Conservation (phyloP, 2,329 filamentous ascomycete species). For the Helminthosporium solani region DNA sequence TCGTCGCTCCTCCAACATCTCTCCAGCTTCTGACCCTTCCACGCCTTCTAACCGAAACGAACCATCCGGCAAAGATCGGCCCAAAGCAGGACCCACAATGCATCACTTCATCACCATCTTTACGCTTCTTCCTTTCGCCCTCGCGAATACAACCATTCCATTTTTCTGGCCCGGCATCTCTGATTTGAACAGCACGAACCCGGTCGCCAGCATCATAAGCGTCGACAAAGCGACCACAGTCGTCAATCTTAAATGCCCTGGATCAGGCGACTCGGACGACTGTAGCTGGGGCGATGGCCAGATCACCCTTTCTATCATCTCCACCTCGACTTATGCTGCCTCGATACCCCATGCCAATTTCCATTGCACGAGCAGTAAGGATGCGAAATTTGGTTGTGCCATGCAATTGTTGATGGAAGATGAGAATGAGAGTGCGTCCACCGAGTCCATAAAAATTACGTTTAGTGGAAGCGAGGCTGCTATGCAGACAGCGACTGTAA, state of each 20-base stretch:
- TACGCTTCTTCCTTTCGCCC: conserved; percentile 1
- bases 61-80: background rate
- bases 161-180: conserved; percentile 12
- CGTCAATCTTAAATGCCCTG: conserved; percentile 9
- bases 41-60: too few species aligned
- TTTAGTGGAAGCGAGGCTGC: background rate
- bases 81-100: conserved; percentile 3
- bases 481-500: conserved; percentile 6
- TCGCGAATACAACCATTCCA: conserved; percentile 5
- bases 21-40: background rate
- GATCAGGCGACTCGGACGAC: conserved; percentile 6
- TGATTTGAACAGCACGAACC: conserved; percentile 1
- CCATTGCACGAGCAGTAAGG: conserved; percentile 8
- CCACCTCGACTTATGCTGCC: conserved; percentile 8
- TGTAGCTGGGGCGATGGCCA: conserved; percentile 12
- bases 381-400: background rate
- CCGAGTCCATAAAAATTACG: background rate
- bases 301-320: conserved; percentile 11
- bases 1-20: background rate
- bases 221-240: conserved; percentile 9
- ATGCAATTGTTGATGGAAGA: background rate
- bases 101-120: conserved; percentile 6
- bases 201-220: conserved; percentile 7
- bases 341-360: conserved; percentile 2
- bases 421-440: background rate